A percentile compares a stretch with the other conserved stretches of the same genome.
phyloP scores from a whole-genome alignment of 2,329 filamentous ascomycete species.

The Calcarisporium arbuscula region DNA sequence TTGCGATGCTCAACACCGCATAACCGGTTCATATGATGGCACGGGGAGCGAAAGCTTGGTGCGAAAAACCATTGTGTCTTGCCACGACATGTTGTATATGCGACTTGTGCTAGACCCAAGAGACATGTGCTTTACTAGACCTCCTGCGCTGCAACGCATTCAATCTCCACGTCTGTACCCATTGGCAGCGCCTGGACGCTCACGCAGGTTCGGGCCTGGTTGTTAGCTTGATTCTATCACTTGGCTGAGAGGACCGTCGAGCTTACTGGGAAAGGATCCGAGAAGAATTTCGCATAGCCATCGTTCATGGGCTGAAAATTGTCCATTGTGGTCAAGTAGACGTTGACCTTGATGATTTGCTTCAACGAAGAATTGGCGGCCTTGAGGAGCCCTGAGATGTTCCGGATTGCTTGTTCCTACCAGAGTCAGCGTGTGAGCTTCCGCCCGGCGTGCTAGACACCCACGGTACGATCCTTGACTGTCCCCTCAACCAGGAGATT shows the following conservation, averaged over 20 bases:
- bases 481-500: slow-evolving; percentile 44
- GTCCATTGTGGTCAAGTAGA: slow-evolving; percentile 60
- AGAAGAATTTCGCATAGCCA: slow-evolving; percentile 45
- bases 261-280: slow-evolving; percentile 40
- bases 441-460: not conserved
- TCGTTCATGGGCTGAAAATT: slow-evolving; percentile 56
- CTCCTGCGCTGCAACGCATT: slow-evolving; percentile 32
- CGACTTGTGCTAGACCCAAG: too few species aligned
- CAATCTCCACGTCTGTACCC: slow-evolving; percentile 67
- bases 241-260: too few species aligned
- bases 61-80: too few species aligned
- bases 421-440: not conserved
- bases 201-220: slow-evolving; percentile 56
- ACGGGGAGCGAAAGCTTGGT: too few species aligned
- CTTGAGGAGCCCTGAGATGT: slow-evolving; percentile 53
- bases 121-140: too few species aligned
- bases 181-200: slow-evolving; percentile 68
- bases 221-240: not conserved
- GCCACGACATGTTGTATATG: too few species aligned
- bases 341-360: slow-evolving; percentile 61
- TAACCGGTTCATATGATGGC: too few species aligned
- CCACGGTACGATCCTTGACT: slow-evolving; percentile 37
- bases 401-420: slow-evolving; percentile 48
- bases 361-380: slow-evolving; percentile 52
- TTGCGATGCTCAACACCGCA: too few species aligned